phyloP scores from a whole-genome alignment of 164 flowering plant species.

The Annona cherimola region DNA sequence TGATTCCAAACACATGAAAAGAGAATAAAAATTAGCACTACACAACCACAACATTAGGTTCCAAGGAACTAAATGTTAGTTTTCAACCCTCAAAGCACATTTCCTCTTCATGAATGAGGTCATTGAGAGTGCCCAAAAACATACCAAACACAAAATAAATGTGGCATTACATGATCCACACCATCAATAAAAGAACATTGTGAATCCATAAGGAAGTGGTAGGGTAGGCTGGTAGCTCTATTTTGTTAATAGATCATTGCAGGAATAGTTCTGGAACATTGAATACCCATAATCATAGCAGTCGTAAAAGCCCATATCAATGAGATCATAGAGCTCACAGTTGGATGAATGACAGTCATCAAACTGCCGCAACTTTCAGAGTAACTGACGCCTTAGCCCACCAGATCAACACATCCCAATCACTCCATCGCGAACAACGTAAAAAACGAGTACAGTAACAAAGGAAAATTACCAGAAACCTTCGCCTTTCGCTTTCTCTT shows the following conservation, averaged over 20 bases:
- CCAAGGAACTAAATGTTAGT: neutral
- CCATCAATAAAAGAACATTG: too few relatives aligned
- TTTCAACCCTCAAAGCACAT: too few relatives aligned
- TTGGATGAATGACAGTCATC: neutral
- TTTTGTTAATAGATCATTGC: too few relatives aligned
- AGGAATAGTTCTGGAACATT: too few relatives aligned
- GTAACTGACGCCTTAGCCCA: neutral
- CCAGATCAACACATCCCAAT: neutral
- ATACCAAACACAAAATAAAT: too few relatives aligned
- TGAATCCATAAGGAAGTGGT: too few relatives aligned
- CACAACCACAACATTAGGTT: neutral
- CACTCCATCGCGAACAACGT: neutral
- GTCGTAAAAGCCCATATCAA: too few relatives aligned
- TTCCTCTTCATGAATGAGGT: too few relatives aligned
- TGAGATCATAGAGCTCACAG: neutral
- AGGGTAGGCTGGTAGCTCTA: too few relatives aligned
- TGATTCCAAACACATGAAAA: constrained; percentile 26
- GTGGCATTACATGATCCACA: too few relatives aligned
- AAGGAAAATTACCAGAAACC: constrained; percentile 23
- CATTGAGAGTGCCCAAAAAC: too few relatives aligned
- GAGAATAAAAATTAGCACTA: neutral
- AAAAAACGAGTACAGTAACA: constrained; percentile 1
- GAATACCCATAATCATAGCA: too few relatives aligned
- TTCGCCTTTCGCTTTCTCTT: constrained; percentile 48
- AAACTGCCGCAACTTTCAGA: neutral